A percentile compares a stretch with the other conserved stretches of the same genome.
These are phyloP conservation scores for Spironucleus salmonicida DNA, from an alignment of 208 protist genomes.

Conservation along the genomic window DNA sequence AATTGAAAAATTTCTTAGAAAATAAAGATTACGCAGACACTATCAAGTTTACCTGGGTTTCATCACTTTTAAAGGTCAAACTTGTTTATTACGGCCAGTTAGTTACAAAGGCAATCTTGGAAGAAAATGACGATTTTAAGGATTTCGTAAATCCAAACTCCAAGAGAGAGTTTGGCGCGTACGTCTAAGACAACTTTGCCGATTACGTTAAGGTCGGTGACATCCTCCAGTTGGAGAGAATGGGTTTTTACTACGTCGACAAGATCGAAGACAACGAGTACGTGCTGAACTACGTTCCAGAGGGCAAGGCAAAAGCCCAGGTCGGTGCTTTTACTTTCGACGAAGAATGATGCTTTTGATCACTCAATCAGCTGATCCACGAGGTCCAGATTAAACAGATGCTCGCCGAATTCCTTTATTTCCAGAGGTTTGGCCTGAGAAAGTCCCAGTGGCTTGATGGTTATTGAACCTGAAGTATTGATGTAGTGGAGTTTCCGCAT, in stretches of 20 bases:
- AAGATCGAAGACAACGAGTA: neutral
- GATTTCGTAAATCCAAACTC: conserved; percentile 69
- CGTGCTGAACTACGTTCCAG: conserved; percentile 27
- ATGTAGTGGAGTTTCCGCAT: no score
- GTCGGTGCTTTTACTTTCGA: conserved; percentile 19
- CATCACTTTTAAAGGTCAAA: conserved; percentile 33
- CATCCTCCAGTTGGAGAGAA: conserved; percentile 80
- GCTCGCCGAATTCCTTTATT: no score
- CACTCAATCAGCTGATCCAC: no score
- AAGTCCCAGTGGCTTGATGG: no score
- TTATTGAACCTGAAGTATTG: no score
- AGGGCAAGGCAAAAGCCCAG: neutral
- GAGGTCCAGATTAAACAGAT: no score
- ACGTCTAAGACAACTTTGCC: conserved; percentile 28
- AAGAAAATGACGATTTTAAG: conserved; percentile 71
- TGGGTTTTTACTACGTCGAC: conserved; percentile 89
- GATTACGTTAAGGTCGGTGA: conserved; percentile 63
- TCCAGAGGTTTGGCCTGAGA: no score
- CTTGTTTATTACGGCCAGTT: conserved; percentile 79
- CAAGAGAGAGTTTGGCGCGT: conserved; percentile 43
- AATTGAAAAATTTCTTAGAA: conserved; percentile 62
- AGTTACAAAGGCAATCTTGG: conserved; percentile 80
- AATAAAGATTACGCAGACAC: conserved; percentile 82
- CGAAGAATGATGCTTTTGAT: no score
- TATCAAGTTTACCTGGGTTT: conserved; percentile 86